These are phyloP conservation scores for Podila epicladia DNA, from an alignment of 192 early-diverging fungal species.

Conservation along the genomic window DNA sequence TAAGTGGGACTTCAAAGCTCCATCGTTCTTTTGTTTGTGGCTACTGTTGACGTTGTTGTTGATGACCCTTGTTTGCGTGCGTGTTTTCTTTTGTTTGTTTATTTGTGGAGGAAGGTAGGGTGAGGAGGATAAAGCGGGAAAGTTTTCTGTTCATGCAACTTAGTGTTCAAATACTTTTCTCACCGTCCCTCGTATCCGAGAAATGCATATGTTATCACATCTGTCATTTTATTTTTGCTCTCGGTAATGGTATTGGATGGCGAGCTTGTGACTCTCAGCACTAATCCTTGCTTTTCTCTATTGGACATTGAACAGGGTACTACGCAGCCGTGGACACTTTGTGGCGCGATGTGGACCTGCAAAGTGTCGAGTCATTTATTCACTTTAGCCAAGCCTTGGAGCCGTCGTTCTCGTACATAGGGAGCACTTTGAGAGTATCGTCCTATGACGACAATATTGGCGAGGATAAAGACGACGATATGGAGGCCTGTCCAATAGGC, in stretches of 20 bases:
- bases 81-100: too few relatives aligned
- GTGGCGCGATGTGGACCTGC: slow-evolving; percentile 37
- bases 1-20: slow-evolving; percentile 5
- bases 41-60: too few relatives aligned
- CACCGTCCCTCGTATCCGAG: too few relatives aligned
- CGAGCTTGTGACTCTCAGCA: background rate
- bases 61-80: too few relatives aligned
- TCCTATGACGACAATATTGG: background rate
- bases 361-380: slow-evolving; percentile 38
- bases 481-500: background rate
- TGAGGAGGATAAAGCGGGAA: background rate
- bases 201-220: too few relatives aligned
- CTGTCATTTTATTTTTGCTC: too few relatives aligned
- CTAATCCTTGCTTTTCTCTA: background rate
- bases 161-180: too few relatives aligned
- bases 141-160: background rate
- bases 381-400: slow-evolving; percentile 22
- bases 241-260: too few relatives aligned
- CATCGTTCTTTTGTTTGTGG: too few relatives aligned
- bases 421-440: background rate
- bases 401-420: slow-evolving; percentile 17
- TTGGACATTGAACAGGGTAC: slow-evolving; percentile 18
- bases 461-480: background rate
- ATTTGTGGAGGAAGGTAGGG: too few relatives aligned
- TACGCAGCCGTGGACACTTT: slow-evolving; percentile 45